These are phyloP conservation scores for Lyophyllum decastes DNA, from an alignment of 768 basidiomycete species.

Conservation along the genomic window DNA sequence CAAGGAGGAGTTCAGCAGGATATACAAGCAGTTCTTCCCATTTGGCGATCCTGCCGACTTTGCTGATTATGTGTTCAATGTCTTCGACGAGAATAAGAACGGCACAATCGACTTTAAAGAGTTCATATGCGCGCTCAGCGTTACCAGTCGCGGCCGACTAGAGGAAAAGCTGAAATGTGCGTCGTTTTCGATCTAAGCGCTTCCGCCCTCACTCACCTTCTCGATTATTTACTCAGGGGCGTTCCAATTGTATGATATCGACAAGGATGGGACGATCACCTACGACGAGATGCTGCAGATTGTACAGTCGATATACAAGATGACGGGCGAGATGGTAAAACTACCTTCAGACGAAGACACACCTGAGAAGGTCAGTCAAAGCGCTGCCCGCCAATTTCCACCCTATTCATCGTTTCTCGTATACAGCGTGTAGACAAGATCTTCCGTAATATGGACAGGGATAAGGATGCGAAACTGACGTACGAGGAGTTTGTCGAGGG, in stretches of 20 bases:
- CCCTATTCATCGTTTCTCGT: constrained; percentile 10
- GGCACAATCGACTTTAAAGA: constrained; percentile 99
- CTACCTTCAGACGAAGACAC: constrained; percentile 98
- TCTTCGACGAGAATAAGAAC: constrained; percentile 93
- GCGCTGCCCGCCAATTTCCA: constrained; percentile 10
- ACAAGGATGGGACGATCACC: constrained; percentile 97
- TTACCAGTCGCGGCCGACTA: constrained; percentile 88
- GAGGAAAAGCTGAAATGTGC: constrained; percentile 98
- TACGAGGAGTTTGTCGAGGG: constrained; percentile 99
- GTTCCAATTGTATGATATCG: constrained; percentile 98
- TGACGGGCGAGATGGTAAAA: constrained; percentile 99
- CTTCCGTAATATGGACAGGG: constrained; percentile 94
- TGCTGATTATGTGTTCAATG: constrained; percentile 98
- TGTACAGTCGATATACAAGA: constrained; percentile 98
- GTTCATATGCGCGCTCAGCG: constrained; percentile 96
- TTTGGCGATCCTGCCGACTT: constrained; percentile 98
- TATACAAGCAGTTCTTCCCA: constrained; percentile 99
- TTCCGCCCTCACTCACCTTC: constrained; percentile 16
- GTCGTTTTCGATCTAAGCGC: constrained; percentile 29
- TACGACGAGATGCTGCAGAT: constrained; percentile 99
- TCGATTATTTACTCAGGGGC: constrained; percentile 73
- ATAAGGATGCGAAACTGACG: constrained; percentile 91
- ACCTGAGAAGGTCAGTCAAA: constrained; percentile 83
- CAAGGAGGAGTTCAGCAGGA: constrained; percentile 92
- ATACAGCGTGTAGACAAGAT: constrained; percentile 96